Evolutionary conservation across 441 rosid species (phyloP).

Genomic region (Aleurites moluccanus): DNA sequence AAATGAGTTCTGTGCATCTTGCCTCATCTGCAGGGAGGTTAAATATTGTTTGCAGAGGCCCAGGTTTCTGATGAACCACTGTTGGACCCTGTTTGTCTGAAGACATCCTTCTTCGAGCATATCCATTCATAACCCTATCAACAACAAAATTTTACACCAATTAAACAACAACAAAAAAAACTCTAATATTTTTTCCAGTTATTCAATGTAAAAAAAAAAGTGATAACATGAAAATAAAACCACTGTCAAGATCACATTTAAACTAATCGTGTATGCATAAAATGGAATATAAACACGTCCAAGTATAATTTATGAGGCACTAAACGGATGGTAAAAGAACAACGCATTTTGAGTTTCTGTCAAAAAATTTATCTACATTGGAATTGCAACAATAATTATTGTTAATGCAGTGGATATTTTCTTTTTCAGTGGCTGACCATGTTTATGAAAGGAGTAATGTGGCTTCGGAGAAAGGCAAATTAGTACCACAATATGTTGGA

Average conservation of each 20-base stretch:
- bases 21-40: conserved; percentile 91
- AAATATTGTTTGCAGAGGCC: conserved; percentile 92
- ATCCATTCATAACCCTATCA: conserved; percentile 66
- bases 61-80: conserved; percentile 95
- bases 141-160: conserved; percentile 9
- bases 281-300: not conserved
- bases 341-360: not conserved
- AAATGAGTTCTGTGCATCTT: conserved; percentile 25
- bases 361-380: not conserved
- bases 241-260: not conserved
- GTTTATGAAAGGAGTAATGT: too few relatives aligned
- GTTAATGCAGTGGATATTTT: not conserved
- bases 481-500: too few relatives aligned
- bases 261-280: not conserved
- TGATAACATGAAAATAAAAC: not conserved
- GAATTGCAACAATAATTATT: not conserved
- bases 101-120: conserved; percentile 66
- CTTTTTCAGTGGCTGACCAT: too few relatives aligned
- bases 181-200: not conserved
- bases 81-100: conserved; percentile 86
- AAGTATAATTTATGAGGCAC: not conserved
- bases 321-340: not conserved
- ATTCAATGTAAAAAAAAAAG: not conserved
- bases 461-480: too few relatives aligned
- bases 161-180: conserved; percentile 15